Evolutionary conservation across 2,329 filamentous ascomycete species (phyloP).

Genomic region (Amesomyces nigricolor): DNA sequence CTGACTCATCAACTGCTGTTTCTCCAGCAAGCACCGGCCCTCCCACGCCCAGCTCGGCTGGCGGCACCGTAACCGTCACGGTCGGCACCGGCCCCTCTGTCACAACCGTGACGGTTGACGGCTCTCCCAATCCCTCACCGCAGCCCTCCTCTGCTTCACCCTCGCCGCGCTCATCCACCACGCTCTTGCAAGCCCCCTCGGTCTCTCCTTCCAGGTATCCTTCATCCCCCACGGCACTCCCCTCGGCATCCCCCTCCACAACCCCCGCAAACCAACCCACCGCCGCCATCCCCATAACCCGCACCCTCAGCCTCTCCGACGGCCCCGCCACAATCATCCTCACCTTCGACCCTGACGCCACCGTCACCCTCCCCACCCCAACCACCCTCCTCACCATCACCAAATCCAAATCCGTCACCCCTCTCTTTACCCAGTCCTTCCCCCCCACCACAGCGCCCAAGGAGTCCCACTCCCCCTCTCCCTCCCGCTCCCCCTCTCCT

Average conservation of each 20-base stretch:
- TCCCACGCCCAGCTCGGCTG: background rate
- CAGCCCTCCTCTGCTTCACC: background rate
- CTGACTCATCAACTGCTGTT: background rate
- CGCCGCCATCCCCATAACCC: background rate
- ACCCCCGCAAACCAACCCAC: background rate
- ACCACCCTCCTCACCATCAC: background rate
- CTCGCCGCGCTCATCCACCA: background rate
- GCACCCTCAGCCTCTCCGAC: background rate
- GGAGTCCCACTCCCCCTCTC: background rate
- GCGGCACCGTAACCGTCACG: conserved; percentile 15
- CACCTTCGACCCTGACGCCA: background rate
- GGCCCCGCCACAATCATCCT: conserved; percentile 6
- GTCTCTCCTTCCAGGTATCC: background rate
- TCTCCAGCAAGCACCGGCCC: background rate
- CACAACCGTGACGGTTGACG: conserved; percentile 16
- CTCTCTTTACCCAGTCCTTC: background rate
- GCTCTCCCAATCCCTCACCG: background rate
- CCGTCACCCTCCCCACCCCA: background rate
- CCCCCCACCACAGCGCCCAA: background rate
- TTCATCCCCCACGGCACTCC: background rate
- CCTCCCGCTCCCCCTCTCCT: background rate
- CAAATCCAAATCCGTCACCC: background rate
- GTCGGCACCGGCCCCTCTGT: conserved; percentile 10
- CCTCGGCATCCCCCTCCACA: background rate
- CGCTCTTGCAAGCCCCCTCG: background rate